These are phyloP conservation scores for Biscutella laevigata DNA, from an alignment of 441 rosid genomes.

Conservation along the genomic window DNA sequence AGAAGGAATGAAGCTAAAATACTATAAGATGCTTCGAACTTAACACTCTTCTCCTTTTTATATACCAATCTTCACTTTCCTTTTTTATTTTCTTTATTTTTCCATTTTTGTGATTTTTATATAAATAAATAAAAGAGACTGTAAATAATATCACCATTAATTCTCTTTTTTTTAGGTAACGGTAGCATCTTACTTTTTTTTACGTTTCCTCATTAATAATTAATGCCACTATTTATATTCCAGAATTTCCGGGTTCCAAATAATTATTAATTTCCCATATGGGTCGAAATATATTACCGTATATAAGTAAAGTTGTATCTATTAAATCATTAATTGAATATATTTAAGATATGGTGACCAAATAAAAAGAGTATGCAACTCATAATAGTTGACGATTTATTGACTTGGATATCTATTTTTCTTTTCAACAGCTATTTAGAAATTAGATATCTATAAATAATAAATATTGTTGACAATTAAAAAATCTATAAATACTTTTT, in stretches of 20 bases:
- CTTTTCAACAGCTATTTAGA: neutral
- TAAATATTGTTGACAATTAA: no score
- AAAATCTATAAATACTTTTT: no score
- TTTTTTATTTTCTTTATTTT: neutral
- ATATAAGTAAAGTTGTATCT: neutral
- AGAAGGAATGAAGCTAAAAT: conserved; percentile 29
- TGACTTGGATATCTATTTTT: conserved; percentile 5
- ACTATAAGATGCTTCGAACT: conserved; percentile 26
- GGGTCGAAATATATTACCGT: neutral
- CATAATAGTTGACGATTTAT: conserved; percentile 7
- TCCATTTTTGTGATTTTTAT: neutral
- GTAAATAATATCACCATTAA: conserved; percentile 22
- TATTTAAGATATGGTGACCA: neutral
- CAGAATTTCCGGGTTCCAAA: conserved; percentile 19
- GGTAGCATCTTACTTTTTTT: conserved; percentile 20
- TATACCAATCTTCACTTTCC: conserved; percentile 17
- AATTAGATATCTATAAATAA: neutral
- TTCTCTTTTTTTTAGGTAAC: conserved; percentile 23
- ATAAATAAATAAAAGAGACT: neutral
- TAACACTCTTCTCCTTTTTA: conserved; percentile 36
- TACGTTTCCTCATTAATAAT: conserved; percentile 19
- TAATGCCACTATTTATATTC: conserved; percentile 22
- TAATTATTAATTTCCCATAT: neutral
- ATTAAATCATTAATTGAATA: neutral
- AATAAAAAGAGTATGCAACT: neutral